Evolutionary conservation across 2,329 filamentous ascomycete genomes (phyloP).

Genomic region (Pyricularia pennisetigena): DNA sequence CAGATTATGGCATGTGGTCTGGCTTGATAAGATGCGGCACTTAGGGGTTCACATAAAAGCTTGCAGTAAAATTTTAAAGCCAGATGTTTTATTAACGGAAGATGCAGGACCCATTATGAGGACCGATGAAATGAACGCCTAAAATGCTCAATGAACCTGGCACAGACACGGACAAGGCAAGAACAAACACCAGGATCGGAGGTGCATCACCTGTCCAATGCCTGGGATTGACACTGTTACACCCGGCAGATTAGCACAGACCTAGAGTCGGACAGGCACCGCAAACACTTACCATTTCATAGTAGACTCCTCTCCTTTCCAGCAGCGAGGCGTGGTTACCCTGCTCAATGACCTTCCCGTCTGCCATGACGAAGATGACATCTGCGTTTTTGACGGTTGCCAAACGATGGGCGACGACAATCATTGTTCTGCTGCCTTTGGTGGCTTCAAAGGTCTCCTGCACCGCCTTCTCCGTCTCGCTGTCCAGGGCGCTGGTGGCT

Average conservation of each 20-base stretch:
- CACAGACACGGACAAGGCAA: background rate
- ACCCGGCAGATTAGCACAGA: background rate
- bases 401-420: slow-evolving; percentile 31
- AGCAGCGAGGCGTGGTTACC: slow-evolving; percentile 27
- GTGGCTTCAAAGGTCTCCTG: slow-evolving; percentile 41
- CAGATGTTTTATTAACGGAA: background rate
- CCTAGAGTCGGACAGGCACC: background rate
- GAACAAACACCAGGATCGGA: background rate
- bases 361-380: slow-evolving; percentile 31
- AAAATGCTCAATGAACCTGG: background rate
- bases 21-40: background rate
- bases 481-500: slow-evolving; percentile 55
- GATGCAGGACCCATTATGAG: background rate
- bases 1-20: background rate
- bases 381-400: slow-evolving; percentile 31
- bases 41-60: background rate
- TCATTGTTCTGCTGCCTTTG: slow-evolving; percentile 22
- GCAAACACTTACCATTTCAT: slow-evolving; percentile 5
- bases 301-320: slow-evolving; percentile 1
- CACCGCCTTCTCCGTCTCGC: slow-evolving; percentile 44
- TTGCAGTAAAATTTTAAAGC: background rate
- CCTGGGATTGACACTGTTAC: slow-evolving; percentile 3
- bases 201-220: slow-evolving; percentile 3
- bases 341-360: slow-evolving; percentile 29
- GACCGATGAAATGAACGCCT: background rate